phyloP scores from a whole-genome alignment of 1,284 basidiomycete genomes.

The Melanopsichium pennsylvanicum region DNA sequence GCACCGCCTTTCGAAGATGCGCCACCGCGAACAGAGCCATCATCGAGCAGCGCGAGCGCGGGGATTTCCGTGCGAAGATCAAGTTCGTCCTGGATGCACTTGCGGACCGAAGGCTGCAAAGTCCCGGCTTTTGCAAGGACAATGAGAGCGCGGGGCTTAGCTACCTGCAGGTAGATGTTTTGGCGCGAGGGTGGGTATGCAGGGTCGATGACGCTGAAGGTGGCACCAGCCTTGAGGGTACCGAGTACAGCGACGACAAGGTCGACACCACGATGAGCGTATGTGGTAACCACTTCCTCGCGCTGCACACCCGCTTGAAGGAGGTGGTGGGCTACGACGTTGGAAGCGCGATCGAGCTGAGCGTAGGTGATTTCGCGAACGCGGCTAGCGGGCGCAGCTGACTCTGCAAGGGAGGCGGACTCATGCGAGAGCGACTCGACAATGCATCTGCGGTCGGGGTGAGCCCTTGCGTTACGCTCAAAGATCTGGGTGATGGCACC shows the following conservation, averaged over 20 bases:
- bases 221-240: slow-evolving; percentile 93
- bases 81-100: slow-evolving; percentile 82
- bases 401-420: slow-evolving; percentile 72
- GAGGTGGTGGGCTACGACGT: slow-evolving; percentile 90
- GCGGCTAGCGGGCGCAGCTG: slow-evolving; percentile 69
- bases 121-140: slow-evolving; percentile 89
- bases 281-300: slow-evolving; percentile 99
- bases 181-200: slow-evolving; percentile 95
- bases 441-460: slow-evolving; percentile 61
- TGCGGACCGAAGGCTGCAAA: slow-evolving; percentile 82
- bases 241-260: slow-evolving; percentile 97
- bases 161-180: slow-evolving; percentile 93
- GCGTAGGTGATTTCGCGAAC: slow-evolving; percentile 77
- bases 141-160: slow-evolving; percentile 89
- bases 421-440: slow-evolving; percentile 70
- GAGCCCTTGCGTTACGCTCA: slow-evolving; percentile 57
- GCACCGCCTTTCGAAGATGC: slow-evolving; percentile 39
- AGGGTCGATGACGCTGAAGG: slow-evolving; percentile 98
- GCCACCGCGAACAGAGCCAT: slow-evolving; percentile 74
- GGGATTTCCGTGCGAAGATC: slow-evolving; percentile 89
- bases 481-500: slow-evolving; percentile 85
- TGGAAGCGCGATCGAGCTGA: slow-evolving; percentile 83
- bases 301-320: slow-evolving; percentile 83
- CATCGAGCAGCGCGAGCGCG: slow-evolving; percentile 79
- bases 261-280: slow-evolving; percentile 94